Evolutionary conservation across 495 filamentous ascomycete species (phyloP).

Genomic region (Pseudevernia furfuracea): DNA sequence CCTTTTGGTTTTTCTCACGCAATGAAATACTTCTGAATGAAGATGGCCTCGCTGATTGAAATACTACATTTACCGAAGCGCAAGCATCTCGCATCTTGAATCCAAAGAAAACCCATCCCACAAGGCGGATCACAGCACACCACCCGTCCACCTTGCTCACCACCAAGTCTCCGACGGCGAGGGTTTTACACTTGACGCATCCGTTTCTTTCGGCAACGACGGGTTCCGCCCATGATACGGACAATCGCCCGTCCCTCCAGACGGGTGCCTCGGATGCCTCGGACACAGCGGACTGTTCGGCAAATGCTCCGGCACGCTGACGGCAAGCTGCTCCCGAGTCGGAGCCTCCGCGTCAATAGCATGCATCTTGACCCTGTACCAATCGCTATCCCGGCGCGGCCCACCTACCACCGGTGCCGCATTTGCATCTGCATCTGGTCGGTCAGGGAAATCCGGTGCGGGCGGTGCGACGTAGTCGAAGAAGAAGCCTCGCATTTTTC

Average conservation of each 20-base stretch:
- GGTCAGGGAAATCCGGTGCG: not conserved
- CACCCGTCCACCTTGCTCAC: not conserved
- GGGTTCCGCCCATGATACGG: slow-evolving; percentile 26
- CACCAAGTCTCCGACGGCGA: not conserved
- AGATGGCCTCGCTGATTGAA: not conserved
- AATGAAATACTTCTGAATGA: not conserved
- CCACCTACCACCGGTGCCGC: not conserved
- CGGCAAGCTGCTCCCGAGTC: slow-evolving; percentile 35
- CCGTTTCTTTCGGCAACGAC: not conserved
- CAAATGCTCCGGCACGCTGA: slow-evolving; percentile 57
- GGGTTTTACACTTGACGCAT: not conserved
- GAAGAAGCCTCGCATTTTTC: slow-evolving; percentile 40
- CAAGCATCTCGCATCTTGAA: not conserved
- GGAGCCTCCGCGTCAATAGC: slow-evolving; percentile 16
- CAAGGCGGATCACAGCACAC: not conserved
- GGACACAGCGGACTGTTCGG: slow-evolving; percentile 59
- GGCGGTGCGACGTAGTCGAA: slow-evolving; percentile 35
- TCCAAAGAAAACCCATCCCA: not conserved
- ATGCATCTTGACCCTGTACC: slow-evolving; percentile 22
- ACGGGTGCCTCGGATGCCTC: slow-evolving; percentile 45
- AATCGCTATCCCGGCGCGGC: slow-evolving; percentile 12
- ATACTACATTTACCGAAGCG: not conserved
- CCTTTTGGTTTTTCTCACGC: not conserved
- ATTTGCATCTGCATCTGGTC: not conserved
- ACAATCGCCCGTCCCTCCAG: slow-evolving; percentile 49